phyloP scores from a whole-genome alignment of 768 basidiomycete species.

The Leucosporidium scottii region DNA sequence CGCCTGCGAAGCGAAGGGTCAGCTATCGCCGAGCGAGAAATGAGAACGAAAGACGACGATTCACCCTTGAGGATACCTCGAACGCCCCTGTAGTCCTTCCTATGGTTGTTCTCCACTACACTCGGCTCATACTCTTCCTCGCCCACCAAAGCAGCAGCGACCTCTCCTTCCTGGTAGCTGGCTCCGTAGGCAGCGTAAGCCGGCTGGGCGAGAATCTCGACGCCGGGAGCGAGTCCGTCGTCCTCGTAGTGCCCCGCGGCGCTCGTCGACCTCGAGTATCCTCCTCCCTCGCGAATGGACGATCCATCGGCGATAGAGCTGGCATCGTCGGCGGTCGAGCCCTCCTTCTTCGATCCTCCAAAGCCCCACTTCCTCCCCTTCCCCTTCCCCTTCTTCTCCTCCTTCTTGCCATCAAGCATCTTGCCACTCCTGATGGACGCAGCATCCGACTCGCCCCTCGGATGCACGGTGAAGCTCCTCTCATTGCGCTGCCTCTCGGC shows the following conservation, averaged over 20 bases:
- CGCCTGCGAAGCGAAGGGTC: constrained; percentile 48
- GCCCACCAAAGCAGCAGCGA: constrained; percentile 58
- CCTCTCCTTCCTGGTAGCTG: constrained; percentile 55
- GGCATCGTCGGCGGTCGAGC: constrained; percentile 2
- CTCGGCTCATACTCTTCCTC: constrained; percentile 52
- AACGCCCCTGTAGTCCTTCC: constrained; percentile 48
- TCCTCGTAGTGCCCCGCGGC: background rate
- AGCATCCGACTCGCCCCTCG: constrained; percentile 1
- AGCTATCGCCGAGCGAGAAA: constrained; percentile 1
- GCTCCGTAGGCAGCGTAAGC: constrained; percentile 19
- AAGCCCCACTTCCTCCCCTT: constrained; percentile 23
- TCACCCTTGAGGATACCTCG: constrained; percentile 85
- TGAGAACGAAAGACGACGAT: constrained; percentile 39
- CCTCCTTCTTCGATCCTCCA: constrained; percentile 14
- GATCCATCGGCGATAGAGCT: constrained; percentile 5
- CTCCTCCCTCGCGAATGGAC: background rate
- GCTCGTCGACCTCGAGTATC: constrained; percentile 3
- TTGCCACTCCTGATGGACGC: constrained; percentile 6
- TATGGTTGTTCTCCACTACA: constrained; percentile 5
- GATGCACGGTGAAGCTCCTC: constrained; percentile 8
- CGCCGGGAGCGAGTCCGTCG: constrained; percentile 5
- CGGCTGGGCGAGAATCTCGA: constrained; percentile 28
- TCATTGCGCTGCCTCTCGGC: background rate
- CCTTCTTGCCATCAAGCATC: constrained; percentile 32
- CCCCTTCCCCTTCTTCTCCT: constrained; percentile 30